A percentile compares a stretch with the other conserved stretches of the same genome.
Conservation (phyloP, 768 basidiomycete species). For the Naganishia randhawae region DNA sequence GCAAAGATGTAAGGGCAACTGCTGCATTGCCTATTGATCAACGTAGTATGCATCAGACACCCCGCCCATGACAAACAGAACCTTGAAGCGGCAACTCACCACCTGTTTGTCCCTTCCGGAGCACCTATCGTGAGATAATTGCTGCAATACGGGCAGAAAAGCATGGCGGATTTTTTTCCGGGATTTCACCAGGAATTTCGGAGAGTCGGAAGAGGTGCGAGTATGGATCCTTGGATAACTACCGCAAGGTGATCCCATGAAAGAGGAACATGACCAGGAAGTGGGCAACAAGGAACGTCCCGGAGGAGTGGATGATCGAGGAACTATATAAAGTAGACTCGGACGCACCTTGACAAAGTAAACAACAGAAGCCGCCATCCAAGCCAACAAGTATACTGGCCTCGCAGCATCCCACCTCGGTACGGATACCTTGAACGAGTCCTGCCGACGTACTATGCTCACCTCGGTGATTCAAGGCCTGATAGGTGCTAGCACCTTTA, state of each 20-base stretch:
- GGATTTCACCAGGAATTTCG: too few species aligned
- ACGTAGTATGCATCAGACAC: not conserved
- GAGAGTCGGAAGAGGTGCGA: too few species aligned
- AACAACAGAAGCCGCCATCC: too few species aligned
- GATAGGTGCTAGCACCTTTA: constrained; percentile 35
- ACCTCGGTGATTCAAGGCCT: constrained; percentile 22
- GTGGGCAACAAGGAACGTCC: too few species aligned
- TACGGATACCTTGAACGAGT: not conserved
- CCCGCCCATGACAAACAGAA: not conserved
- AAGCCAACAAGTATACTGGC: not conserved
- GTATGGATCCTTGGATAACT: too few species aligned
- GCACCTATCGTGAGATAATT: constrained; percentile 57
- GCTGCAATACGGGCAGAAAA: constrained; percentile 91
- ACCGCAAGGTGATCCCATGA: too few species aligned
- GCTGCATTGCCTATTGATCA: constrained; percentile 77
- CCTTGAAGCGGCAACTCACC: constrained; percentile 35
- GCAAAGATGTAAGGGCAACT: constrained; percentile 94
- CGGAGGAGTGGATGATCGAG: too few species aligned
- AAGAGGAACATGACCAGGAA: too few species aligned
- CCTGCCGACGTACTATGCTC: not conserved
- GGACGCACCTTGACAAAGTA: too few species aligned
- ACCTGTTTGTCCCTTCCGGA: constrained; percentile 42
- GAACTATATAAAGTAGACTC: not conserved
- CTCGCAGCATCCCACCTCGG: not conserved
- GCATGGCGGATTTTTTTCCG: constrained; percentile 58